Conservation (phyloP, 148 eudicot genomes). For the Cornus controversa region DNA sequence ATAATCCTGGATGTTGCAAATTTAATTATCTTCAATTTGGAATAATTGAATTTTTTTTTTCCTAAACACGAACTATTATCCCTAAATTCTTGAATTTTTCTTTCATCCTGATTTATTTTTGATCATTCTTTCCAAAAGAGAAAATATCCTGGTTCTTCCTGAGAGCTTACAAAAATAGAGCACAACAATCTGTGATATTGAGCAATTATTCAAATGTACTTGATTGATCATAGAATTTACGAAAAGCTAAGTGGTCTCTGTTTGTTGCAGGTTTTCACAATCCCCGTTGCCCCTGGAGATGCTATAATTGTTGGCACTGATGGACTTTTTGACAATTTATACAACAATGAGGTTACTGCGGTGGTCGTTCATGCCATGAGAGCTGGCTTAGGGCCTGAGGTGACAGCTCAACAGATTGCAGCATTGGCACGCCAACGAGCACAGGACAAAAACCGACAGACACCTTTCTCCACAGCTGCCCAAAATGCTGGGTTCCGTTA, state of each 20-base stretch:
- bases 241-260: not conserved
- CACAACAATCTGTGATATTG: not conserved
- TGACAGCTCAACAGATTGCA: slow-evolving; percentile 44
- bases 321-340: slow-evolving; percentile 55
- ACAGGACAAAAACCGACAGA: slow-evolving; percentile 28
- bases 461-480: slow-evolving; percentile 35
- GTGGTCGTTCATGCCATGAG: slow-evolving; percentile 52
- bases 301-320: slow-evolving; percentile 58
- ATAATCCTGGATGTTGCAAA: too few relatives aligned
- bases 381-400: slow-evolving; percentile 49
- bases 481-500: slow-evolving; percentile 35
- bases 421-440: slow-evolving; percentile 37
- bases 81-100: not conserved
- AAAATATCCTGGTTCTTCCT: too few relatives aligned
- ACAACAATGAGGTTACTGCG: slow-evolving; percentile 53
- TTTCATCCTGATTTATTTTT: not conserved
- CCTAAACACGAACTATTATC: not conserved
- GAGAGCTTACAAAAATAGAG: not conserved
- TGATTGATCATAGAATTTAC: not conserved
- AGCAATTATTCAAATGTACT: not conserved
- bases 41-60: too few relatives aligned
- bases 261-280: slow-evolving; percentile 41
- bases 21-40: too few relatives aligned
- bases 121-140: too few relatives aligned
- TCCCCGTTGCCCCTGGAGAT: slow-evolving; percentile 61